These are phyloP conservation scores for Pseudopediastrum boryanum DNA, from an alignment of 139 green algal species.

Conservation along the genomic window DNA sequence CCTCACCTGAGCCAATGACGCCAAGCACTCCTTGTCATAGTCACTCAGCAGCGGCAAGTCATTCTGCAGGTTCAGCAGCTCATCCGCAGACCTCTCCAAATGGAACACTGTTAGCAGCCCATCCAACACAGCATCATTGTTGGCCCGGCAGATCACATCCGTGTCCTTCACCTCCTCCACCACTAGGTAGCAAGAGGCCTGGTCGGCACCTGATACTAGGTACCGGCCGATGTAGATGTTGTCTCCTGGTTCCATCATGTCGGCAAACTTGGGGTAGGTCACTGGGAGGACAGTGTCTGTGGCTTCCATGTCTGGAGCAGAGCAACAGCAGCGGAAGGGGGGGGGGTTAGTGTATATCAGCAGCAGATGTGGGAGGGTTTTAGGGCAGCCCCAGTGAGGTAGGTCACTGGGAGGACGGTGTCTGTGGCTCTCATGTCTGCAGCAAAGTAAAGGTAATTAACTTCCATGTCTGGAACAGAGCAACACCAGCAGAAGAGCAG, in stretches of 20 bases:
- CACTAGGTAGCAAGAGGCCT: constrained; percentile 80
- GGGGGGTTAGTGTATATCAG: too few species aligned
- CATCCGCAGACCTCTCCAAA: constrained; percentile 72
- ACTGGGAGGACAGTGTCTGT: constrained; percentile 71
- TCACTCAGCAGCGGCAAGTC: constrained; percentile 80
- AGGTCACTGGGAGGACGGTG: too few species aligned
- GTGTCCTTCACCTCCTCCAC: constrained; percentile 49
- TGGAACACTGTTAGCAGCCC: constrained; percentile 94
- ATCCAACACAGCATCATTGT: constrained; percentile 78
- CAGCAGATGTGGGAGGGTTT: too few species aligned
- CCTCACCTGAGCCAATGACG: constrained; percentile 41
- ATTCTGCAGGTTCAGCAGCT: constrained; percentile 82
- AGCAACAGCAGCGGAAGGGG: too few species aligned
- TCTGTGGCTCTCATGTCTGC: too few species aligned
- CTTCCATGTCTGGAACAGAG: too few species aligned
- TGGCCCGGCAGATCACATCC: constrained; percentile 79
- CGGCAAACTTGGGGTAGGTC: constrained; percentile 79
- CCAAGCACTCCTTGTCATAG: constrained; percentile 73
- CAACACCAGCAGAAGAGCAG: too few species aligned
- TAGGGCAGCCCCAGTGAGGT: too few species aligned
- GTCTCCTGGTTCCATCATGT: constrained; percentile 76
- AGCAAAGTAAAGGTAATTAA: too few species aligned
- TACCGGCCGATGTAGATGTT: constrained; percentile 91
- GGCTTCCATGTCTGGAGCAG: constrained; percentile 49
- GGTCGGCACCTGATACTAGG: constrained; percentile 87